Conservation (phyloP, 306 rosid species). For the Quercus engelmannii region DNA sequence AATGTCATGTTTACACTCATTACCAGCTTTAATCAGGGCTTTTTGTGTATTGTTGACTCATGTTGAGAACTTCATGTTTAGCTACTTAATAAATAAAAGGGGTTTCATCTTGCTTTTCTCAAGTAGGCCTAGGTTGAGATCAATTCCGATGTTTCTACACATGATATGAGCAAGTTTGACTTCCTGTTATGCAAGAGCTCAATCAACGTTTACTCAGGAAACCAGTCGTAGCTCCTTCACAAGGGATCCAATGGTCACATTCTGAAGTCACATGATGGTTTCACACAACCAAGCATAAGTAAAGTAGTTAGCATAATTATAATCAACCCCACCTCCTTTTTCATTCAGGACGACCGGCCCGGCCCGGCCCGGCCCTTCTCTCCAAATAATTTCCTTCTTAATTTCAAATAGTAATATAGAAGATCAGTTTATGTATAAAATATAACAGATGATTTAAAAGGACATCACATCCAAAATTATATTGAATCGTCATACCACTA, state of each 20-base stretch:
- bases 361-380: neutral
- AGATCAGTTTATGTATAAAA: neutral
- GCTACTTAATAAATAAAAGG: too few species aligned
- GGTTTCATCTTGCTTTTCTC: too few species aligned
- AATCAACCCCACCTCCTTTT: neutral
- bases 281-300: neutral
- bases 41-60: neutral
- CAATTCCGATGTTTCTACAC: too few species aligned
- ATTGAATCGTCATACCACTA: too few species aligned
- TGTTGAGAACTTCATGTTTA: neutral
- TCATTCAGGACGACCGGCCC: neutral
- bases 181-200: neutral
- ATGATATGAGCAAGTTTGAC: too few species aligned
- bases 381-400: neutral
- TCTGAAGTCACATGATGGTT: neutral
- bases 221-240: neutral
- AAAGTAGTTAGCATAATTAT: neutral
- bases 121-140: too few species aligned
- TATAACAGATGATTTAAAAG: neutral
- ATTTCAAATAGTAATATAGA: neutral
- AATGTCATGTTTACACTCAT: neutral
- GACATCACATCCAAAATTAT: neutral
- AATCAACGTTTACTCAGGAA: neutral
- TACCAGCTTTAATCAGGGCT: neutral
- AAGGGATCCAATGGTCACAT: neutral